Evolutionary conservation across 768 basidiomycete genomes (phyloP), one percentile per base, ranked within the genome.

Genomic region (Daedaleopsis nitida): DNA sequence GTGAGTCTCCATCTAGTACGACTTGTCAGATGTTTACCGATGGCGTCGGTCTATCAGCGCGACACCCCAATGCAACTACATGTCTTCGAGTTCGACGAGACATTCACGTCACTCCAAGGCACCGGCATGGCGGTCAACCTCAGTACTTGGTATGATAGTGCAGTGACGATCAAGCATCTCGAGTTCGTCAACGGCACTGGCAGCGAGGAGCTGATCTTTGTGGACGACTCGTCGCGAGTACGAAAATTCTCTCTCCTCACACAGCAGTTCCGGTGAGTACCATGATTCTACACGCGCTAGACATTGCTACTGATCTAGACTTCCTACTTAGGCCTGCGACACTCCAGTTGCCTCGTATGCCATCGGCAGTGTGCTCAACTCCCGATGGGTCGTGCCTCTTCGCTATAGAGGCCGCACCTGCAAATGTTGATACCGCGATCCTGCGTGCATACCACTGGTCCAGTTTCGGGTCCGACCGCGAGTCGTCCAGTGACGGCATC

Each of bases 391-490:
- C 85, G 21, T 86, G 84, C 64, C 66, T 86, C 19, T 43, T 86
- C 21, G 68, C 76, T 7, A 32, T 32, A 3, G 27, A 32, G 2
- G 64, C 74, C 7, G 72, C 77, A 39, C 52, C 54, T 1, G 53
- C 66, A 32, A 32, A 32, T 37, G 69, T 24, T 3, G 27, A n/a
- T 7, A 16, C 68, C 12, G 51, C 65, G 21, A 32, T 64, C 32
- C 35, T 60, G 6, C 76, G 72, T 2, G 79, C 79, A 0, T 85
- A 81, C 62, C 86, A 86, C 64, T 85, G 81, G 82, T 73, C 72
- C 11, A 82, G 83, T 1, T 85, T 87, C 59, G 86, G 86, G 2
- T 79, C 82, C n/a, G n/a, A n/a, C n/a, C n/a, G n/a, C n/a, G n/a
- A n/a, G 0, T 73, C 76, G 0, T n/a, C n/a, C n/a, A n/a, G n/a